Evolutionary conservation across 257 asterid species (phyloP).

Genomic region (Perilla frutescens): DNA sequence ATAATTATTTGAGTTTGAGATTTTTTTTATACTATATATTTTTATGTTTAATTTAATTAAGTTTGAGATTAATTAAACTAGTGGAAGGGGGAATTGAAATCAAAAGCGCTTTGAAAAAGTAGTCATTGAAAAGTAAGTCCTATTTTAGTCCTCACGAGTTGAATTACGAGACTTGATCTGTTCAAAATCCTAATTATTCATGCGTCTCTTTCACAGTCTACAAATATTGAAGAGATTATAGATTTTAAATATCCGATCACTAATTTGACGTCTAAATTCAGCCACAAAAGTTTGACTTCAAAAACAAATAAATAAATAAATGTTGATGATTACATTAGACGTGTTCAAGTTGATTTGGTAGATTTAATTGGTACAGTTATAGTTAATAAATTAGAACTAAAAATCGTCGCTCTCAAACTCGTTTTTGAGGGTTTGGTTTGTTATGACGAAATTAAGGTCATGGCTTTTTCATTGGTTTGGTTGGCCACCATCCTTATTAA

Average conservation of each 20-base stretch:
- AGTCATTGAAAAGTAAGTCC: background rate
- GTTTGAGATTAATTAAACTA: too few species aligned
- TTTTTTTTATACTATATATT: too few species aligned
- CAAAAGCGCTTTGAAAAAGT: background rate
- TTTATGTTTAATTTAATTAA: too few species aligned
- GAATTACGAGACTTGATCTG: conserved; percentile 10
- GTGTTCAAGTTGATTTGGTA: conserved; percentile 45
- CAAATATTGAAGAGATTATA: background rate
- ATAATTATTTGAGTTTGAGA: too few species aligned
- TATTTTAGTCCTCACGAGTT: conserved; percentile 23
- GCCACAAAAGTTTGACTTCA: conserved; percentile 34
- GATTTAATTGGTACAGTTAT: conserved; percentile 32
- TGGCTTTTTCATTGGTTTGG: conserved; percentile 48
- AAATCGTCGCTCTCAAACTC: conserved; percentile 24
- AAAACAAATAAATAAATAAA: background rate
- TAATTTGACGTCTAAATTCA: conserved; percentile 27
- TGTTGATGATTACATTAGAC: conserved; percentile 2
- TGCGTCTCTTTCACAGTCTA: conserved; percentile 4
- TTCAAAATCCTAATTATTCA: conserved; percentile 14
- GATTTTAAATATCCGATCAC: background rate
- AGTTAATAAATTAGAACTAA: conserved; percentile 1
- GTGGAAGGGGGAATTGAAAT: too few species aligned
- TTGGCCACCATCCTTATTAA: conserved; percentile 33
- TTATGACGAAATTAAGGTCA: conserved; percentile 30
- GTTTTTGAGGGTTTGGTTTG: conserved; percentile 41